These are phyloP conservation scores for Zygotorulaspora mrakii DNA, from an alignment of 1,139 yeast genomes.

Conservation along the genomic window DNA sequence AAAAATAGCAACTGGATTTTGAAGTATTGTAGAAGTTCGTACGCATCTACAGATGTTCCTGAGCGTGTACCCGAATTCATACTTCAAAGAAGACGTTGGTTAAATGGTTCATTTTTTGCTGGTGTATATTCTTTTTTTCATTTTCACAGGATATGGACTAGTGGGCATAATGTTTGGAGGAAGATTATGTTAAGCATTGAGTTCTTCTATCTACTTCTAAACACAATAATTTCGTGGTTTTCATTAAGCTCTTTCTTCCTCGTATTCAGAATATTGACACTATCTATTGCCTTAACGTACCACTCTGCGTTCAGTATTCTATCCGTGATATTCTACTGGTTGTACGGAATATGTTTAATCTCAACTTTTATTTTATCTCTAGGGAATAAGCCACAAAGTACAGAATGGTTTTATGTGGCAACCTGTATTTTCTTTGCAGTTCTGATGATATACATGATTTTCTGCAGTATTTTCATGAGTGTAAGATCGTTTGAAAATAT, in stretches of 20 bases:
- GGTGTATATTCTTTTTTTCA: constrained; percentile 80
- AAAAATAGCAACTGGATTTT: constrained; percentile 77
- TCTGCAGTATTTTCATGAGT: constrained; percentile 82
- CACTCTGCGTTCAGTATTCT: constrained; percentile 69
- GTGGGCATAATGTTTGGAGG: constrained; percentile 71
- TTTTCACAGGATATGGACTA: constrained; percentile 65
- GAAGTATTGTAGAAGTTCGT: constrained; percentile 82
- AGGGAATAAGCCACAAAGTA: constrained; percentile 94
- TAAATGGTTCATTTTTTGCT: constrained; percentile 95
- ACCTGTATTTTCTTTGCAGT: constrained; percentile 87
- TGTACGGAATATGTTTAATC: constrained; percentile 81
- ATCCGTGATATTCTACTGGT: constrained; percentile 81
- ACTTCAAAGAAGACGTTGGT: constrained; percentile 92
- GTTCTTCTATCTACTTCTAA: constrained; percentile 67
- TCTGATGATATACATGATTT: constrained; percentile 86
- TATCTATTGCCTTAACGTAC: constrained; percentile 56
- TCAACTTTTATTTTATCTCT: constrained; percentile 87
- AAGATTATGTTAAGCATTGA: constrained; percentile 73
- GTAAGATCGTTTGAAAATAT: constrained; percentile 59
- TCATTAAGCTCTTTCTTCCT: constrained; percentile 76
- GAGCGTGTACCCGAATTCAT: constrained; percentile 80
- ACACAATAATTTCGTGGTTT: constrained; percentile 73
- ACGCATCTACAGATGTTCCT: constrained; percentile 96
- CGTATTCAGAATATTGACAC: constrained; percentile 73
- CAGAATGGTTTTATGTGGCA: constrained; percentile 75